Conservation (phyloP, 2,329 filamentous ascomycete genomes). For the Leptographium galeiforme region DNA sequence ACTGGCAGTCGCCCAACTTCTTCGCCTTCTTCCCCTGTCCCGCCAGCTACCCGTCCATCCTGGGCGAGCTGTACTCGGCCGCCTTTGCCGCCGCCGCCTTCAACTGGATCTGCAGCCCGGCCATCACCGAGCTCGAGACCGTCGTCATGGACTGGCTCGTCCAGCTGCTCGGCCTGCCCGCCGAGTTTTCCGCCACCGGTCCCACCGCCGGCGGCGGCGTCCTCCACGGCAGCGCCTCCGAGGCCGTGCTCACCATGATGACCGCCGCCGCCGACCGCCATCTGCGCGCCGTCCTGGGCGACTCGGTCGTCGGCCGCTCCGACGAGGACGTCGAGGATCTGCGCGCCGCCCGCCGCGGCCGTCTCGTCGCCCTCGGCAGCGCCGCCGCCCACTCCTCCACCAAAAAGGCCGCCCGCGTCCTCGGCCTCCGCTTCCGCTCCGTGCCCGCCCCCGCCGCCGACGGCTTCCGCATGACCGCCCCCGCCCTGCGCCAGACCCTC, state of each 20-base stretch:
- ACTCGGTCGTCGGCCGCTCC: slow-evolving; percentile 23
- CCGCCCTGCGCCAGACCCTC: slow-evolving; percentile 46
- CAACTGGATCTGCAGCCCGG: slow-evolving; percentile 93
- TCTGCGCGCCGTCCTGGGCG: slow-evolving; percentile 29
- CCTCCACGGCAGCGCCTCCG: slow-evolving; percentile 84
- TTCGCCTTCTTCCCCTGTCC: slow-evolving; percentile 89
- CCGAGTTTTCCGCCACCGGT: slow-evolving; percentile 59
- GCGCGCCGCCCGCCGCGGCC: slow-evolving; percentile 50
- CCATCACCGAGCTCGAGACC: slow-evolving; percentile 86
- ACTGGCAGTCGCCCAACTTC: slow-evolving; percentile 89
- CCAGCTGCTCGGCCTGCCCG: slow-evolving; percentile 58
- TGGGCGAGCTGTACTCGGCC: slow-evolving; percentile 84
- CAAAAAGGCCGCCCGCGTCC: slow-evolving; percentile 75
- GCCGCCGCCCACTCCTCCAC: slow-evolving; percentile 72
- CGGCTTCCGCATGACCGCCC: slow-evolving; percentile 57
- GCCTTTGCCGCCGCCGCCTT: slow-evolving; percentile 85
- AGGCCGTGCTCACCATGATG: slow-evolving; percentile 76
- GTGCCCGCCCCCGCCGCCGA: slow-evolving; percentile 50
- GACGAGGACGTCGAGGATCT: slow-evolving; percentile 53
- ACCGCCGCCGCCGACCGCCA: slow-evolving; percentile 77
- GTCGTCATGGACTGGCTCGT: slow-evolving; percentile 87
- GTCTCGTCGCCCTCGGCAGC: slow-evolving; percentile 68
- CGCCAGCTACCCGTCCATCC: slow-evolving; percentile 68
- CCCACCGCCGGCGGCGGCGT: slow-evolving; percentile 69
- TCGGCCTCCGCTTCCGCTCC: slow-evolving; percentile 66